Base-by-base conservation (phyloP, 2,329 filamentous ascomycete species). In the Trichoderma oligosporum region DNA sequence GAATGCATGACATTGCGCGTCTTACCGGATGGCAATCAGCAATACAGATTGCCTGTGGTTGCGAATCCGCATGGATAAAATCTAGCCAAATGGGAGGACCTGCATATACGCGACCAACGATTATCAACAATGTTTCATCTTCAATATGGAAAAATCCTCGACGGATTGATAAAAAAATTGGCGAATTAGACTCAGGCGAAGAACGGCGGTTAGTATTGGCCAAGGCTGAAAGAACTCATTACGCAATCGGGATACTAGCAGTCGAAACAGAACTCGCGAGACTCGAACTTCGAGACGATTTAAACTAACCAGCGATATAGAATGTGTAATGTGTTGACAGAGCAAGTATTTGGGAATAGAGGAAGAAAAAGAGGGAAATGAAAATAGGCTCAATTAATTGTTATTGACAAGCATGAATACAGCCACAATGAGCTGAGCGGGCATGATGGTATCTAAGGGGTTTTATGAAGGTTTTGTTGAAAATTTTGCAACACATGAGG, bases 21-120 rank as follows among this genome's bases (percentile, higher is more conserved):
- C 78, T 94, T 7, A 96, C 91, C 0, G 94, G 94, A 0, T 97
- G 91, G 88, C 87, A 91, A 65, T 91, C 88, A 1, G 88, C 91
- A 1, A 82, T 84, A 31, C 84, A 91, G 38, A 93, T 97, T 61
- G 90, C 90, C 0, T 79, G 83, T 47, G 91, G 91, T 1, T 96
- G 91, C 70, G 92, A 97, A 71, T 86, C 85, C 2, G 82, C 85
- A 0, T 99, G 94, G 94, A 79, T 82, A 59, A 89, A 86, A 67
- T 85, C 88, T 1, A 87, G 83, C 3, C 81, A 86, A 60, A 77
- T 88, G 64, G 81, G 84, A 44, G 93, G 91, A 0, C 91, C 91
- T 4, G 84, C 84, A 1, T 97, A 96, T 68, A 71, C 75, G 49
- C 76, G 81, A 24, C 77, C 73, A 7, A 67, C 67, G 54, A 73